Percentiles rank a stretch among this genome's conserved stretches.
phyloP scores from a whole-genome alignment of 768 basidiomycete genomes.

The Phlebiopsis gigantea region DNA sequence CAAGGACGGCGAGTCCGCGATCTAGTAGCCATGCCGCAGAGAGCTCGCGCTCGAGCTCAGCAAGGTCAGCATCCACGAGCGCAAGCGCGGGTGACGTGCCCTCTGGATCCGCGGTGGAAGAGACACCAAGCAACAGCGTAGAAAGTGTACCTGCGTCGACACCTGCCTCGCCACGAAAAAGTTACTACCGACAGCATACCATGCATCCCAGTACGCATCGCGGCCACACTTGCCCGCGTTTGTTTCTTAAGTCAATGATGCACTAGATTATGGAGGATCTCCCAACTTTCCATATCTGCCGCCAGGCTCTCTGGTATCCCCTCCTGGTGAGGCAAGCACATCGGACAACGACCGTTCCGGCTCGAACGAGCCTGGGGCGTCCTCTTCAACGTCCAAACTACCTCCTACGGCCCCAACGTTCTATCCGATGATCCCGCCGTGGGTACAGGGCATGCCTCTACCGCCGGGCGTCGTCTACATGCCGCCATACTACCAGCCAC shows the following conservation, averaged over 20 bases:
- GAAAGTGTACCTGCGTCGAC: slow-evolving; percentile 25
- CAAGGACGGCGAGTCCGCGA: slow-evolving; percentile 13
- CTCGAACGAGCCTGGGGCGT: neutral
- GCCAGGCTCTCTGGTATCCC: neutral
- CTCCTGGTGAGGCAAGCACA: neutral
- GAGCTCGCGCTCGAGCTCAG: neutral
- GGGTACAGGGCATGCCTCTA: neutral
- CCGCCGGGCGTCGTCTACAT: slow-evolving; percentile 35
- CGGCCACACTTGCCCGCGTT: too few species aligned
- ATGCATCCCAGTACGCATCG: slow-evolving; percentile 36
- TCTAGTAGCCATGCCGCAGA: neutral
- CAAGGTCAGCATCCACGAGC: slow-evolving; percentile 3
- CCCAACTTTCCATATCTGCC: neutral
- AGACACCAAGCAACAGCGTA: neutral
- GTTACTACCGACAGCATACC: slow-evolving; percentile 66
- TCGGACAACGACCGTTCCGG: neutral
- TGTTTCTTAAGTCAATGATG: neutral
- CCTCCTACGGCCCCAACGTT: neutral
- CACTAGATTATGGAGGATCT: neutral
- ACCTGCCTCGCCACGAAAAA: slow-evolving; percentile 38
- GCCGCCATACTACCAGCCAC: slow-evolving; percentile 7
- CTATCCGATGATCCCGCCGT: neutral
- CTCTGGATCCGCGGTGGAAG: neutral
- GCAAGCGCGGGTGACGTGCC: neutral
- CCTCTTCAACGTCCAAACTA: neutral